Base-by-base conservation (phyloP, 2,329 filamentous ascomycete genomes). In the Amesomyces nigricolor region DNA sequence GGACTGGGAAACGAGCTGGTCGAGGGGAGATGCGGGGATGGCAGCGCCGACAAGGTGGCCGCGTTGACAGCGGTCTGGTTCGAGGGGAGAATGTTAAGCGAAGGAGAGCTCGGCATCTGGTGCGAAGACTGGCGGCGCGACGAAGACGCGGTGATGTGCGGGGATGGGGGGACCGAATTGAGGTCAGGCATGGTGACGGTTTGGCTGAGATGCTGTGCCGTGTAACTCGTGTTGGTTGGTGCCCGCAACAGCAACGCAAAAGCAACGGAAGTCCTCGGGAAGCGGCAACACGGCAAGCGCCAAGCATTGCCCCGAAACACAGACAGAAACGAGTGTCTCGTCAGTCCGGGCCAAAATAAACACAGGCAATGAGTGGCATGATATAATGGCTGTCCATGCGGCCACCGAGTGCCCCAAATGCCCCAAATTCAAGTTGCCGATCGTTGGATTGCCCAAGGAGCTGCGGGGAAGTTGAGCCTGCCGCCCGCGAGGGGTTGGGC, bases 61-160 rank as follows among this genome's bases (percentile, higher is more conserved):
- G 68, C 71, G 64, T 76, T 76, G 56, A 82, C 72, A 42, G 75
- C 70, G 49, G 66, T 72, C 66, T 80, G 78, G 67, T 80, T 81
- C 22, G 78, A 81, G 2, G 80, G 81, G 17, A 83, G 74, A 61
- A 84, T 79, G 58, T 82, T 78, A 30, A 81, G 70, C 13, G 76
- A 74, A 6, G 77, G 71, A 22, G 75, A 72, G 5, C 63, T 54
- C 2, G 75, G 64, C 71, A 75, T 75, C 54, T 76, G 73, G 55
- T 70, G 70, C 17, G 71, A 69, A 30, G 77, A 77, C 42, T 61
- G 47, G 10, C 73, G 67, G 47, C 77, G 76, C 47, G 74, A 71
- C 19, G 74, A 72, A 8, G 66, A 62, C 17, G 71, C 73, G 35
- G 76, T 70, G 38, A 73, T 66, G 59, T 73, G 75, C 49, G 78